Evolutionary conservation across 495 filamentous ascomycete species (phyloP), one percentile per base, ranked within the genome.

Genomic region (Aspergillus ellipticus): DNA sequence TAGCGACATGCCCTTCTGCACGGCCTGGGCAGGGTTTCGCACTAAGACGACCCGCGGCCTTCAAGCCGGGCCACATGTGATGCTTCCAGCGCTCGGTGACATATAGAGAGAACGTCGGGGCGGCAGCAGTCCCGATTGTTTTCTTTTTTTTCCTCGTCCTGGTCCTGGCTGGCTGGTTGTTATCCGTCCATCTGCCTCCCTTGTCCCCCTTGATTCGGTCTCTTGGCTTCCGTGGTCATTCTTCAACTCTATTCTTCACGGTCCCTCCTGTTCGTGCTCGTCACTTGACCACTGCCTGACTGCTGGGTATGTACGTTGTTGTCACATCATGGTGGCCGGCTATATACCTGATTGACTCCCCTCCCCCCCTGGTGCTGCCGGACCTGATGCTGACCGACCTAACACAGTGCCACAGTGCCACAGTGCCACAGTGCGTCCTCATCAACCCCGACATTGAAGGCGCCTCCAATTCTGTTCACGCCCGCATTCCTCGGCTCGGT

Each of bases 221-320:
- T 47, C 43, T 10, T 10, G 43, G 43, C 21, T 47, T 47, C 43
- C 43, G 43, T 47, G 43, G 43, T 47, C 24, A 26, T 47, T 47
- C 20, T 24, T 47, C 43, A 47, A 47, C 43, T 47, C 24, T 47
- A 47, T 15, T 47, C 43, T 28, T 9, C 21, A 4, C n/a, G 1
- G 8, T 39, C n/a, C 11, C n/a, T n/a, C 20, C 43, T 47, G 21
- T n/a, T 8, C 43, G 10, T 47, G 43, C 21, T 4, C 15, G 21
- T 47, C 43, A 47, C 43, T 47, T 47, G 43, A 47, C 21, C 24
- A 6, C 11, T 22, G 9, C 20, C 24, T 26, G 43, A 46, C 35
- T 39, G 11, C 11, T 39, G 43, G 21, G 43, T 47, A 47, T 47
- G 43, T 47, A 39, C 35, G 35, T 39, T n/a, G 35, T 5, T 39